Percentiles rank a stretch among this genome's conserved stretches.
Conservation (phyloP, 2,329 filamentous ascomycete species). For the Aspergillus quadrilineatus region DNA sequence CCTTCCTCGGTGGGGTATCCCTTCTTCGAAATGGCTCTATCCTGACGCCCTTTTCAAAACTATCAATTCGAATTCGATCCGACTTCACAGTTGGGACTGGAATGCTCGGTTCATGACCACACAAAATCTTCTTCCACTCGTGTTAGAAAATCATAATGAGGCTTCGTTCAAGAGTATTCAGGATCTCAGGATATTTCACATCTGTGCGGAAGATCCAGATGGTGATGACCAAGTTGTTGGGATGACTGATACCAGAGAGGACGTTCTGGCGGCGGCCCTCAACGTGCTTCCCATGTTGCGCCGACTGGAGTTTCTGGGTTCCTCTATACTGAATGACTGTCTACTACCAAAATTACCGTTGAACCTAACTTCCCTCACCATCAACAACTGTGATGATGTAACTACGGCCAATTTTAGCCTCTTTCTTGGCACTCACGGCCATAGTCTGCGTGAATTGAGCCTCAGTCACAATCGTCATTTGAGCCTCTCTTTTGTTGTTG, state of each 20-base stretch:
- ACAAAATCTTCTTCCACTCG: constrained; percentile 44
- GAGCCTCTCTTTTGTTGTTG: constrained; percentile 69
- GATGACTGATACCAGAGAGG: constrained; percentile 32
- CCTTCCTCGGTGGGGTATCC: constrained; percentile 30
- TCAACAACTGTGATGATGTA: constrained; percentile 77
- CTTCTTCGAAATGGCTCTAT: constrained; percentile 64
- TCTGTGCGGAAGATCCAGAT: constrained; percentile 25
- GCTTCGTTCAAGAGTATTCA: constrained; percentile 52
- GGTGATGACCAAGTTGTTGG: constrained; percentile 41
- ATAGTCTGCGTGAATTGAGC: constrained; percentile 64
- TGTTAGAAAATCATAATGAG: constrained; percentile 54
- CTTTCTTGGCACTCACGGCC: constrained; percentile 68
- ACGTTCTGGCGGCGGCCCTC: constrained; percentile 48
- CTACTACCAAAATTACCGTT: constrained; percentile 69
- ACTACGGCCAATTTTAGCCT: constrained; percentile 63
- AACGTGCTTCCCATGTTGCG: constrained; percentile 63
- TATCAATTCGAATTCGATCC: constrained; percentile 53
- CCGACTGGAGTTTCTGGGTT: constrained; percentile 72
- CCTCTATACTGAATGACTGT: constrained; percentile 65
- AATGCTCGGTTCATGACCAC: constrained; percentile 49
- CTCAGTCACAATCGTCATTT: constrained; percentile 79
- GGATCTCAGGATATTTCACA: constrained; percentile 39
- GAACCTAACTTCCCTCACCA: constrained; percentile 64
- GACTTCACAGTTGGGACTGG: constrained; percentile 57
- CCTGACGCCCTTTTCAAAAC: constrained; percentile 63